Conservation (phyloP, 2,329 filamentous ascomycete genomes). For the Scedosporium aurantiacum region DNA sequence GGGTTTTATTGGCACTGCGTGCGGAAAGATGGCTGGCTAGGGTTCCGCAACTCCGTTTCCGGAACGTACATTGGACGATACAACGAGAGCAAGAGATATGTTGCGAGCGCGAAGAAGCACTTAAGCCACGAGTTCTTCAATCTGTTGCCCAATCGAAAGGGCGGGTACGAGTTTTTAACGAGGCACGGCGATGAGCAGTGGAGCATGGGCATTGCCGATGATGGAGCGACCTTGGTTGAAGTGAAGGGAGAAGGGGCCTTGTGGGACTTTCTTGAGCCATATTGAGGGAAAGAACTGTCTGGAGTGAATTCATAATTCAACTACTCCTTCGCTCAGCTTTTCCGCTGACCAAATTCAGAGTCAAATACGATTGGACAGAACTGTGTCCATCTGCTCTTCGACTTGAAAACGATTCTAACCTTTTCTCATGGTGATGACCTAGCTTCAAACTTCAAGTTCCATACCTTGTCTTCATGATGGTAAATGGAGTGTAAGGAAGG, state of each 20-base stretch:
- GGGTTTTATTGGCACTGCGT: slow-evolving; percentile 26
- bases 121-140: slow-evolving; percentile 19
- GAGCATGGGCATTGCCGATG: slow-evolving; percentile 16
- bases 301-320: too few relatives aligned
- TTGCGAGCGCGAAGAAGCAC: slow-evolving; percentile 15
- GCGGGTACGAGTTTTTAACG: slow-evolving; percentile 22
- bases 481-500: too few relatives aligned
- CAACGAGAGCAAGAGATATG: neutral
- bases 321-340: too few relatives aligned
- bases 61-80: slow-evolving; percentile 20
- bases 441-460: too few relatives aligned
- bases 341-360: too few relatives aligned
- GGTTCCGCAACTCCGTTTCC: slow-evolving; percentile 23
- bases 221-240: slow-evolving; percentile 16
- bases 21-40: slow-evolving; percentile 25
- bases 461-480: too few relatives aligned
- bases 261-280: slow-evolving; percentile 16
- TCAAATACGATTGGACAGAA: too few relatives aligned
- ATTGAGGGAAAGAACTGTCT: neutral
- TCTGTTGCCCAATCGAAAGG: slow-evolving; percentile 16
- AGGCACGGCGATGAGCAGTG: slow-evolving; percentile 16
- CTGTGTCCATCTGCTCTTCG: too few relatives aligned
- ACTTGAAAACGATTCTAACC: too few relatives aligned
- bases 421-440: too few relatives aligned
- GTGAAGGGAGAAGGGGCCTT: slow-evolving; percentile 17